These are phyloP conservation scores for Diutina neorugosa DNA, from an alignment of 1,139 yeast genomes.

Conservation along the genomic window DNA sequence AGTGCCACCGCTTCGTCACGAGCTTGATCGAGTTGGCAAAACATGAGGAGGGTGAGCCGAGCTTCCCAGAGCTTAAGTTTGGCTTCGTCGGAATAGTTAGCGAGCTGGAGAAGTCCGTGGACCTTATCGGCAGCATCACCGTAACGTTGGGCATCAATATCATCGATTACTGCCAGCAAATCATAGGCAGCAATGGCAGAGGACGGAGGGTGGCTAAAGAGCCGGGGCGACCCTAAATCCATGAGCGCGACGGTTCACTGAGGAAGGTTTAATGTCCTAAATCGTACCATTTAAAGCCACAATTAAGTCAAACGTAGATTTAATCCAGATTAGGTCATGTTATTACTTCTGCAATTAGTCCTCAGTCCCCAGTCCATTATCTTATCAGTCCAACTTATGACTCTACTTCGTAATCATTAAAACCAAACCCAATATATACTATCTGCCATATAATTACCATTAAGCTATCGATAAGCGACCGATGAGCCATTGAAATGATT, in stretches of 20 bases:
- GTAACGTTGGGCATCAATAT: neutral
- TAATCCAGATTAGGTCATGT: too few relatives aligned
- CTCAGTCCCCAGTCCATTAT: too few relatives aligned
- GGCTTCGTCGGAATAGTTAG: neutral
- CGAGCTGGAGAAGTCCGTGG: neutral
- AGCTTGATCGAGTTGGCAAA: constrained; percentile 20
- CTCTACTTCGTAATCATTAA: too few relatives aligned
- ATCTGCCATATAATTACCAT: too few relatives aligned
- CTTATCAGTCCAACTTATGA: too few relatives aligned
- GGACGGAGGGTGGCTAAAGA: neutral
- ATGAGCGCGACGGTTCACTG: neutral
- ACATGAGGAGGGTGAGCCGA: constrained; percentile 21
- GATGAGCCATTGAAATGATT: too few relatives aligned
- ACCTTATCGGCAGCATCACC: neutral
- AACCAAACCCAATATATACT: too few relatives aligned
- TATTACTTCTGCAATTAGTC: too few relatives aligned
- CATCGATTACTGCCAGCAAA: neutral
- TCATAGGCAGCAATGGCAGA: neutral
- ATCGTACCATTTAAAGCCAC: neutral
- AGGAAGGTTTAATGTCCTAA: too few relatives aligned
- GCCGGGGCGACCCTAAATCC: neutral
- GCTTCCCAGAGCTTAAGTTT: constrained; percentile 24
- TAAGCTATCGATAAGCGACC: too few relatives aligned
- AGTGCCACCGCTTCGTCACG: constrained; percentile 26
- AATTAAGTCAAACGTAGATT: too few relatives aligned